These are phyloP conservation scores for Thraustotheca clavata DNA, from an alignment of 352 stramenopile genomes.

Conservation along the genomic window DNA sequence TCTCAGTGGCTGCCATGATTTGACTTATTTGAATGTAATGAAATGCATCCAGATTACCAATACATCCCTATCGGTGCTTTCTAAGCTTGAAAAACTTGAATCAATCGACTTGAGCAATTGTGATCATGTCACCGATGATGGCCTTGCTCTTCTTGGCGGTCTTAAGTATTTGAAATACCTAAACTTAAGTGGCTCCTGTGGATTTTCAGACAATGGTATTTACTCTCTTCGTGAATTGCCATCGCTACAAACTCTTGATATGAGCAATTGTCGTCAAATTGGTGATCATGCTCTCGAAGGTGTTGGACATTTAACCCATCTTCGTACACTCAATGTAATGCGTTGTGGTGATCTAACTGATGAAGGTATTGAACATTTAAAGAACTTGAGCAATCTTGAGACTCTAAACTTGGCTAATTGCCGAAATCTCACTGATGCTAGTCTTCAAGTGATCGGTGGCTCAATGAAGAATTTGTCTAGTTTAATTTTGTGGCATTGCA, in stretches of 20 bases:
- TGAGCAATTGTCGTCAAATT: constrained; percentile 67
- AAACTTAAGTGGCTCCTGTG: constrained; percentile 50
- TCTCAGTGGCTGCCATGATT: constrained; percentile 26
- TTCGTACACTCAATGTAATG: constrained; percentile 75
- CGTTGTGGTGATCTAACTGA: constrained; percentile 68
- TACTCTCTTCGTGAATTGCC: constrained; percentile 32
- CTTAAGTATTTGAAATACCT: constrained; percentile 49
- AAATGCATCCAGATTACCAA: constrained; percentile 72
- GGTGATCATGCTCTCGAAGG: constrained; percentile 50
- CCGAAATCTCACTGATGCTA: constrained; percentile 56
- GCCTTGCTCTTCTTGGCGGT: constrained; percentile 31
- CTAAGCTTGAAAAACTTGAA: constrained; percentile 41
- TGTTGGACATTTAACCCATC: constrained; percentile 40
- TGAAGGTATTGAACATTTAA: constrained; percentile 35
- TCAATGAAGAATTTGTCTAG: constrained; percentile 43
- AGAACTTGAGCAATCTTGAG: constrained; percentile 36
- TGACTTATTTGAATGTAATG: constrained; percentile 62
- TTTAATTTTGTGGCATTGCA: constrained; percentile 78
- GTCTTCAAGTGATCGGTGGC: constrained; percentile 30
- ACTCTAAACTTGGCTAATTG: constrained; percentile 78
- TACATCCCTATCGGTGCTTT: constrained; percentile 27
- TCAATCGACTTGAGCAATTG: constrained; percentile 73
- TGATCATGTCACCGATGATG: constrained; percentile 53
- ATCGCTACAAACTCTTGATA: constrained; percentile 49
- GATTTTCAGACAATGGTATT: constrained; percentile 52